A percentile compares a stretch with the other conserved stretches of the same genome.
phyloP scores from a whole-genome alignment of 1,284 basidiomycete genomes.

The Pisolithus thermaeus region DNA sequence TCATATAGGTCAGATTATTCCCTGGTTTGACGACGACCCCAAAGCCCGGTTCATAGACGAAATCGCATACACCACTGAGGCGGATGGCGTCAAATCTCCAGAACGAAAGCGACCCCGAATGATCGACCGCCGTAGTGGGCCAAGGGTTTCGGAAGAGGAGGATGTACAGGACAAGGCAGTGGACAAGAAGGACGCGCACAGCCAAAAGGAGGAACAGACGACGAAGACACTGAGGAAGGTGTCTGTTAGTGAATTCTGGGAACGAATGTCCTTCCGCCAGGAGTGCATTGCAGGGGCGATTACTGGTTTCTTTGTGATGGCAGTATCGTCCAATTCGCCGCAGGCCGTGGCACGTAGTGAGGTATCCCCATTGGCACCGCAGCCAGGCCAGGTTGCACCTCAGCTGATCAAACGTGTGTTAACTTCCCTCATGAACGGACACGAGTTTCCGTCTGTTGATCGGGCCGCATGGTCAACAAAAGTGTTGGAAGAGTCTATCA shows the following conservation, averaged over 20 bases:
- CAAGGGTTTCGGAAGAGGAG: slow-evolving; percentile 22
- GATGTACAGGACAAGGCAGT: slow-evolving; percentile 22
- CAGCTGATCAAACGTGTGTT: slow-evolving; percentile 66
- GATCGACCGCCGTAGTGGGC: slow-evolving; percentile 10
- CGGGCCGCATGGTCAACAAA: slow-evolving; percentile 64
- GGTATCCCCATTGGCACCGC: slow-evolving; percentile 42
- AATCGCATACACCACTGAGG: slow-evolving; percentile 66
- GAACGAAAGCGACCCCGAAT: slow-evolving; percentile 46
- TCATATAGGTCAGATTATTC: slow-evolving; percentile 71
- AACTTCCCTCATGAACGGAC: slow-evolving; percentile 59
- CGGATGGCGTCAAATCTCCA: slow-evolving; percentile 55
- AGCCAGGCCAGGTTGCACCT: slow-evolving; percentile 55
- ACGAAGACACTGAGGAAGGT: slow-evolving; percentile 53
- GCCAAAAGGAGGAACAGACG: slow-evolving; percentile 19
- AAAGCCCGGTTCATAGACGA: slow-evolving; percentile 90
- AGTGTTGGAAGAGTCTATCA: slow-evolving; percentile 61
- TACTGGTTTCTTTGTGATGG: slow-evolving; percentile 83
- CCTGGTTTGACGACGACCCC: slow-evolving; percentile 89
- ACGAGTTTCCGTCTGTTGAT: slow-evolving; percentile 71
- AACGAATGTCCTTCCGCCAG: slow-evolving; percentile 90
- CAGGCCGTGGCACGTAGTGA: slow-evolving; percentile 16
- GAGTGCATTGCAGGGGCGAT: slow-evolving; percentile 83
- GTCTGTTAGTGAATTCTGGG: slow-evolving; percentile 81
- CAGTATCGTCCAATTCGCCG: slow-evolving; percentile 31
- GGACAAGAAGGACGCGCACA: slow-evolving; percentile 28